Evolutionary conservation across 1,284 basidiomycete genomes (phyloP).

Genomic region (Trametes sp.): DNA sequence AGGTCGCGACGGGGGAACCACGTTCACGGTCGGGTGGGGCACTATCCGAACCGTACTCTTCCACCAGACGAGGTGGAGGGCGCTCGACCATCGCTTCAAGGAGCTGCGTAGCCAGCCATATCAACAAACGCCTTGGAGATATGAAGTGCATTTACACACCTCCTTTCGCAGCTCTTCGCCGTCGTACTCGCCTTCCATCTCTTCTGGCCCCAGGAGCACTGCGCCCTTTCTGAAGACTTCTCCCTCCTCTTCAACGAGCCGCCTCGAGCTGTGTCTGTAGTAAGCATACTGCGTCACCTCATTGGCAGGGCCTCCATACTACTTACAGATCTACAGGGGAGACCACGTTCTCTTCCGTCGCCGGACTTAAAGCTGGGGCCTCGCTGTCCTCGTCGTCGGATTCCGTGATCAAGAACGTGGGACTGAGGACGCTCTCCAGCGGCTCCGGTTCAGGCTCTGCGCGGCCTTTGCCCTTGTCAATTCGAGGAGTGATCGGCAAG

Average conservation of each 20-base stretch:
- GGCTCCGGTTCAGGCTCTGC: conserved; percentile 73
- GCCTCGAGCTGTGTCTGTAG: conserved; percentile 61
- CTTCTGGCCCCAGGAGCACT: conserved; percentile 80
- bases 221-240: conserved; percentile 93
- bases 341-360: conserved; percentile 43
- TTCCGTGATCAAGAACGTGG: conserved; percentile 69
- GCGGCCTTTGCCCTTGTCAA: conserved; percentile 79
- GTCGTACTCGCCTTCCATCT: conserved; percentile 87
- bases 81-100: conserved; percentile 70
- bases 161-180: conserved; percentile 85
- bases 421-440: conserved; percentile 74
- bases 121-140: too few species aligned
- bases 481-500: conserved; percentile 61
- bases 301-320: conserved; percentile 14
- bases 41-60: conserved; percentile 55
- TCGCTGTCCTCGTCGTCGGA: conserved; percentile 69
- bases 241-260: conserved; percentile 88
- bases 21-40: conserved; percentile 22
- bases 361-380: conserved; percentile 50
- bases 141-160: conserved; percentile 55
- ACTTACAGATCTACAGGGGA: conserved; percentile 69
- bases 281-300: background rate
- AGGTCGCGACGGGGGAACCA: conserved; percentile 23
- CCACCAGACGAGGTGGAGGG: conserved; percentile 65
- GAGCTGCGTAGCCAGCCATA: conserved; percentile 42